Base-by-base conservation (phyloP, 495 filamentous ascomycete species). In the Achaetomiella virescens region DNA sequence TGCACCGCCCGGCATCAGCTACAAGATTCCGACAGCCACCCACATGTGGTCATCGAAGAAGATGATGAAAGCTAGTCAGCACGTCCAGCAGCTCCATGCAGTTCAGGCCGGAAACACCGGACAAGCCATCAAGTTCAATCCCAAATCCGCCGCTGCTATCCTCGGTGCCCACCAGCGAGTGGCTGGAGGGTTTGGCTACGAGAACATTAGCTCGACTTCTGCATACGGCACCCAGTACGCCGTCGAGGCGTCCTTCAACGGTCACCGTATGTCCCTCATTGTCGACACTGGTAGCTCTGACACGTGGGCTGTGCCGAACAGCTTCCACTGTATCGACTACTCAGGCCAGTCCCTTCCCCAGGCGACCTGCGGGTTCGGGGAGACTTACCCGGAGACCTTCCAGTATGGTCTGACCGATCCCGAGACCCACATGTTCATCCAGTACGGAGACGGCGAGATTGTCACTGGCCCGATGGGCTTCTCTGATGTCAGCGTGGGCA, bases 241-340 rank as follows among this genome's bases (percentile, higher is more conserved):
- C 25, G 61, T 62, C n/a, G 36, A 65, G 11, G 69, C 63, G 0
- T n/a, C 42, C 31, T 74, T 69, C 63, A 61, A 67, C 37, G 62
- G 61, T 8, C 50, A 52, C 9, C 58, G 55, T 0, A 49, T 70
- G 51, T 41, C 49, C 21, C 38, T 84, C 14, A 66, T 85, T 0
- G 67, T 88, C 48, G 85, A 87, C 64, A 87, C 83, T 3, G 83
- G 84, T 17, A 84, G 80, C 68, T 77, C 76, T 41, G 85, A 88
- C 60, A 84, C 82, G 8, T 87, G 83, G 71, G 68, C 63, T 2
- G 64, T 67, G 12, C 54, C 49, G 7, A 43, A 25, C 0, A 45
- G 55, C 40, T 72, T 71, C 48, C 29, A 45, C 21, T 73, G 71
- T 48, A 18, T 66, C 10, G 65, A 69, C 49, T 60, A 60, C 25